Base-by-base conservation (phyloP, 208 protist species). In the Vickermania ingenoplastis region DNA sequence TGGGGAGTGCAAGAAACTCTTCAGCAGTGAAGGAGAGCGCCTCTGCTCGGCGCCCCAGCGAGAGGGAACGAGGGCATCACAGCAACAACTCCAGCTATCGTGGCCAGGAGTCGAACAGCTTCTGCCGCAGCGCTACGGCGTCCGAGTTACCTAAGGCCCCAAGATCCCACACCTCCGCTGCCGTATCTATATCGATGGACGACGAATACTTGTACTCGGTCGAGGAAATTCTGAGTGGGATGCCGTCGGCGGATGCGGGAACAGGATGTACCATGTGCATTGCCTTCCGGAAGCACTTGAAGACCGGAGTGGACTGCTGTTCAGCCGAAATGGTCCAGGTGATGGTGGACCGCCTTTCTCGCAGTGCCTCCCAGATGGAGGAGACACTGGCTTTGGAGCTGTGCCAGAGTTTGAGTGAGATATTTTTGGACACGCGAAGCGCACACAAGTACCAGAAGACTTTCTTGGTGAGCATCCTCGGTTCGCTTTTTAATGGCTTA, bases 401-500 rank as follows among this genome's bases (percentile, higher is more conserved):
- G n/a, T 83, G 88, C 26, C 57, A 69, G 29, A 90, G 84, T 48
- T 59, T 94, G 22, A 77, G 69, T 25, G 66, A 65, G n/a, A 82
- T 91, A 25, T 88, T 90, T 57, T 49, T 71, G 52, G 67, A 55
- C 7, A 66, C 79, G 22, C 61, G 65, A 22, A 75, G 62, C 54
- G 68, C 73, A n/a, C 45, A 73, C 30, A 71, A 75, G 5, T 92
- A 79, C 62, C 75, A 90, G 65, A 89, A 71, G 30, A 78, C 73
- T 63, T 63, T 91, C 21, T 67, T 94, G 13, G 83, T 83, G 55
- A 75, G 79, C 3, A 57, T 92, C 17, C 62, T 83, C 23, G 84
- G 84, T 5, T 81, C 69, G n/a, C 75, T 95, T 30, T 95, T 92
- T 58, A 81, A 91, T 57, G 92, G 84, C 69, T 73, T 95, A 1